Conservation (phyloP, 495 filamentous ascomycete species). For the Podospora pseudoanserina region DNA sequence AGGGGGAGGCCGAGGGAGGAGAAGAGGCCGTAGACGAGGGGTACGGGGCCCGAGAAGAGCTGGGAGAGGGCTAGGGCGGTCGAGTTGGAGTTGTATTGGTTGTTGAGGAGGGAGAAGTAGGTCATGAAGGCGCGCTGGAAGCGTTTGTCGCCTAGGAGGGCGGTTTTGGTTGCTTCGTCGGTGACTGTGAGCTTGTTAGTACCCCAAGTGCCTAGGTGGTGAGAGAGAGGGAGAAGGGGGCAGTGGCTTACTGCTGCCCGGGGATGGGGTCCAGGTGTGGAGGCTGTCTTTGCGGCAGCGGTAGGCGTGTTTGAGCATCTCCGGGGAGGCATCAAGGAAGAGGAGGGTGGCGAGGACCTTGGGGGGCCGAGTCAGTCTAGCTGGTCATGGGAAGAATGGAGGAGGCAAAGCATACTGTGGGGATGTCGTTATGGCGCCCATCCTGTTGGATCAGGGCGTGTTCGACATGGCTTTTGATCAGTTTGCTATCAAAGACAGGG, state of each 20-base stretch:
- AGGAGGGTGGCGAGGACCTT: conserved; percentile 28
- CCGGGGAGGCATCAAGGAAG: conserved; percentile 18
- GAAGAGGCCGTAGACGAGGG: conserved; percentile 31
- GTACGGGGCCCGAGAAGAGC: conserved; percentile 23
- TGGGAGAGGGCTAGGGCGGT: conserved; percentile 24
- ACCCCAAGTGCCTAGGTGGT: background rate
- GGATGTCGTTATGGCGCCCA: conserved; percentile 25
- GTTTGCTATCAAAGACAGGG: conserved; percentile 25
- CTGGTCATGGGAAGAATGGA: background rate
- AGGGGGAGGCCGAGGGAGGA: conserved; percentile 26
- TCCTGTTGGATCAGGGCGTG: conserved; percentile 30
- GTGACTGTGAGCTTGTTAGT: background rate
- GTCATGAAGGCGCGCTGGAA: conserved; percentile 34
- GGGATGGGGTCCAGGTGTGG: conserved; percentile 25
- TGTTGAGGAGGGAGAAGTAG: conserved; percentile 34
- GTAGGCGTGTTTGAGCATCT: conserved; percentile 23
- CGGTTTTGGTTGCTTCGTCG: background rate
- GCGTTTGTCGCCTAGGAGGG: conserved; percentile 2
- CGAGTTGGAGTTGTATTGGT: conserved; percentile 20
- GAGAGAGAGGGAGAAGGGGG: background rate
- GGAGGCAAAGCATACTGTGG: conserved; percentile 17
- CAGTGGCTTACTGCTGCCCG: conserved; percentile 5
- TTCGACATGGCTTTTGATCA: conserved; percentile 30
- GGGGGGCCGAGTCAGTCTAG: conserved; percentile 4
- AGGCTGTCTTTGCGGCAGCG: conserved; percentile 18